These are phyloP conservation scores for Priceomyces carsonii DNA, from an alignment of 805 yeast species.

Conservation along the genomic window DNA sequence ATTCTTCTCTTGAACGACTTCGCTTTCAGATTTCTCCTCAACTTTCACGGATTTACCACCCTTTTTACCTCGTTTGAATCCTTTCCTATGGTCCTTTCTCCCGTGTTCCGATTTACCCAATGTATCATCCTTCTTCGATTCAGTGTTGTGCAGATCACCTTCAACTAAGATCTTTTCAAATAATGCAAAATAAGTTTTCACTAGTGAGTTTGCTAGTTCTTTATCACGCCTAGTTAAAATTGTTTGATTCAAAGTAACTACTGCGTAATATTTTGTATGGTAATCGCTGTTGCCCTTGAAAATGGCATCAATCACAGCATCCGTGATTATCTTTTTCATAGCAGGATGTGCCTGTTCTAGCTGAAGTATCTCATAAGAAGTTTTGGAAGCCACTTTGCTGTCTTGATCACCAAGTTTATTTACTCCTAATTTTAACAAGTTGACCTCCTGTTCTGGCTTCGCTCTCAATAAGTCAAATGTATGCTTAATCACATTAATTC, in stretches of 20 bases:
- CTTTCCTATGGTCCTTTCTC: conserved; percentile 59
- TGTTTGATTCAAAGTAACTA: conserved; percentile 89
- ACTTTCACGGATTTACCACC: conserved; percentile 80
- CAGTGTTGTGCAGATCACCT: conserved; percentile 50
- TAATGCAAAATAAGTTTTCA: conserved; percentile 80
- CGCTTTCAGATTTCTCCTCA: conserved; percentile 60
- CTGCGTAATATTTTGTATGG: conserved; percentile 85
- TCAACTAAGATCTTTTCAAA: conserved; percentile 82
- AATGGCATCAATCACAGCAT: conserved; percentile 76
- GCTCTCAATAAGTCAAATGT: conserved; percentile 76
- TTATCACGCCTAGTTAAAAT: conserved; percentile 77
- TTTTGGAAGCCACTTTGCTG: conserved; percentile 84
- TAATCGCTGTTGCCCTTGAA: conserved; percentile 74
- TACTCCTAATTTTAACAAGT: conserved; percentile 82
- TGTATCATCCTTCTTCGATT: conserved; percentile 32
- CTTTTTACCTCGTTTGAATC: conserved; percentile 78
- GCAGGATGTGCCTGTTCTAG: conserved; percentile 92
- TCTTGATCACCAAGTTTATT: conserved; percentile 94
- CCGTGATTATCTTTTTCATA: conserved; percentile 81
- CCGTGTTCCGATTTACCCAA: conserved; percentile 59
- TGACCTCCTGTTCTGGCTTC: conserved; percentile 97
- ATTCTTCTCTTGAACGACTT: conserved; percentile 73
- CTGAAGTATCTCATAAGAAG: conserved; percentile 77
- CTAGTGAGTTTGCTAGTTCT: conserved; percentile 78
- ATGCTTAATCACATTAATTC: conserved; percentile 73